phyloP scores from a whole-genome alignment of 2,329 filamentous ascomycete species.

The Neonectria hederae region DNA sequence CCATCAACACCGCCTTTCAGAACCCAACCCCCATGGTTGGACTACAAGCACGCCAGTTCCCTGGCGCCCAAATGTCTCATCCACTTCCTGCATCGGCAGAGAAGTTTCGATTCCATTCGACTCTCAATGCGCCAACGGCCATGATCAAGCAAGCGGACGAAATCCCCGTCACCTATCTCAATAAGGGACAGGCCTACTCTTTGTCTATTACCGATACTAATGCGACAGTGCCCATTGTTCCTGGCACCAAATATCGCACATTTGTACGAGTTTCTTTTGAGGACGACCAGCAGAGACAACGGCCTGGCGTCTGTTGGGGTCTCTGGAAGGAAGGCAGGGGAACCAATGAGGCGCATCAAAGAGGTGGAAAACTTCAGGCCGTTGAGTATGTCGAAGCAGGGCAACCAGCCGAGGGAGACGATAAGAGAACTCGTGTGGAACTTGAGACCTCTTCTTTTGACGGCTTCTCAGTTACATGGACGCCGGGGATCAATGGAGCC shows the following conservation, averaged over 20 bases:
- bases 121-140: conserved; percentile 91
- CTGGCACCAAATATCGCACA: conserved; percentile 81
- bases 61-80: conserved; percentile 57
- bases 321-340: conserved; percentile 96
- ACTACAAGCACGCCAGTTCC: conserved; percentile 62
- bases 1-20: conserved; percentile 69
- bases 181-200: conserved; percentile 95
- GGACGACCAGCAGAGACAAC: conserved; percentile 89
- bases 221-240: conserved; percentile 65
- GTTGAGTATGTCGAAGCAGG: conserved; percentile 87
- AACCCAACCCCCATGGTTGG: conserved; percentile 68
- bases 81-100: conserved; percentile 65
- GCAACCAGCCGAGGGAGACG: conserved; percentile 68
- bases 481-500: conserved; percentile 72
- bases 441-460: conserved; percentile 86
- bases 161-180: conserved; percentile 96
- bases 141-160: conserved; percentile 93
- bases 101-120: conserved; percentile 89
- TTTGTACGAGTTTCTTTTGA: conserved; percentile 97
- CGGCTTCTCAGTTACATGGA: conserved; percentile 92
- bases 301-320: conserved; percentile 84
- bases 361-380: conserved; percentile 90
- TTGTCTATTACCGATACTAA: conserved; percentile 83
- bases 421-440: conserved; percentile 74
- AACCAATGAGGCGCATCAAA: conserved; percentile 93